Percentiles rank a stretch among this genome's conserved stretches.
Evolutionary conservation across 768 basidiomycete genomes (phyloP).

Genomic region (Podaxis sp.): DNA sequence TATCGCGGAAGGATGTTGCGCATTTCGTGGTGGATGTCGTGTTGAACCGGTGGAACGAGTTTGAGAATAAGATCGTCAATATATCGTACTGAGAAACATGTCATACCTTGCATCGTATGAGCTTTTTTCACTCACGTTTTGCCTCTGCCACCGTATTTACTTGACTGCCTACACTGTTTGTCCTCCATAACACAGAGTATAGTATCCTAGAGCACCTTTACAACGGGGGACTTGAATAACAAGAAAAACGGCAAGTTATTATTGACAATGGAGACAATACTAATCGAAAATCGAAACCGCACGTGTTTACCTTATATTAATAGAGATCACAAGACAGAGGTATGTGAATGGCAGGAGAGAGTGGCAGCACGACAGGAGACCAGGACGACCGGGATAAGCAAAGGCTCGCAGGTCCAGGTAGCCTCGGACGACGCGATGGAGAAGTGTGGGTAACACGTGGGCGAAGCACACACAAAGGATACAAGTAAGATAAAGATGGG

Average conservation of each 20-base stretch:
- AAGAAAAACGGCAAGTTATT: background rate
- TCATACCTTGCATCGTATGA: too few relatives aligned
- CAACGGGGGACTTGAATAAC: background rate
- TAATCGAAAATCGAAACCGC: background rate
- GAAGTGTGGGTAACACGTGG: background rate
- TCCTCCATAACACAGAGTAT: background rate
- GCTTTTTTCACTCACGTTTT: background rate
- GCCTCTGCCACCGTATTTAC: background rate
- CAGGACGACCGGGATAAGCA: too few relatives aligned
- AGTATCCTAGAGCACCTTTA: background rate
- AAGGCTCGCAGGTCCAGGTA: too few relatives aligned
- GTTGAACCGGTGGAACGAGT: slow-evolving; percentile 50
- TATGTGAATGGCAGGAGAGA: too few relatives aligned
- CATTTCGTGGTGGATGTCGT: slow-evolving; percentile 59
- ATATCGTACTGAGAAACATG: slow-evolving; percentile 43
- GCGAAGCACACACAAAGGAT: background rate
- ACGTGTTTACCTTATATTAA: background rate
- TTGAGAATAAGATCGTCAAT: slow-evolving; percentile 46
- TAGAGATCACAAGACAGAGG: background rate
- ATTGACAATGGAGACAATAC: too few relatives aligned
- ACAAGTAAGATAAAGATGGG: slow-evolving; percentile 6
- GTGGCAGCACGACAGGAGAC: too few relatives aligned
- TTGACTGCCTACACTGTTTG: background rate
- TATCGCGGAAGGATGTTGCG: slow-evolving; percentile 64
- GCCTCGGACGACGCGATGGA: too few relatives aligned